phyloP scores from a whole-genome alignment of 1,284 basidiomycete genomes.

The Fomitopsis schrenkii region DNA sequence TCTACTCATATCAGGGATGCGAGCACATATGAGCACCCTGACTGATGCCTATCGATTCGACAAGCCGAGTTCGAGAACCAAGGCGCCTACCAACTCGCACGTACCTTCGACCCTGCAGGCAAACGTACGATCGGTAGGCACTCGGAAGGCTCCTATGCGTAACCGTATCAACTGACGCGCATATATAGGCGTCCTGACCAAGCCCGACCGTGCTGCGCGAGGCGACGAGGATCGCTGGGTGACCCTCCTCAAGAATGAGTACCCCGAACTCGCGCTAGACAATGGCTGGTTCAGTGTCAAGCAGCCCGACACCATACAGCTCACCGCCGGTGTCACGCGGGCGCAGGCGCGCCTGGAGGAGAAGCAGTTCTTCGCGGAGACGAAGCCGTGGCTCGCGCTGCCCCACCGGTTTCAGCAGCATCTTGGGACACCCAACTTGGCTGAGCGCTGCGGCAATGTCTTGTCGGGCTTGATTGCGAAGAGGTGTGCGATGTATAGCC shows the following conservation, averaged over 20 bases:
- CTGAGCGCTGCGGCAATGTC: slow-evolving; percentile 31
- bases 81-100: slow-evolving; percentile 45
- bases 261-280: slow-evolving; percentile 38
- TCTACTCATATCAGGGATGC: no score
- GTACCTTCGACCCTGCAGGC: slow-evolving; percentile 21
- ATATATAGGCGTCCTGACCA: slow-evolving; percentile 70
- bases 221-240: slow-evolving; percentile 66
- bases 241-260: slow-evolving; percentile 51
- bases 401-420: slow-evolving; percentile 44
- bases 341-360: slow-evolving; percentile 59
- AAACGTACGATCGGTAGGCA: slow-evolving; percentile 55
- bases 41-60: not conserved
- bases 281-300: slow-evolving; percentile 77
- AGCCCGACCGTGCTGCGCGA: slow-evolving; percentile 65
- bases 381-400: slow-evolving; percentile 52
- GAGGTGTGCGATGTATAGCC: slow-evolving; percentile 18
- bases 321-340: slow-evolving; percentile 56
- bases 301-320: slow-evolving; percentile 56
- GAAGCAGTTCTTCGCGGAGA: slow-evolving; percentile 61
- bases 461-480: slow-evolving; percentile 40
- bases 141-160: no score
- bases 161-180: slow-evolving; percentile 5
- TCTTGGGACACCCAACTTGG: slow-evolving; percentile 52
- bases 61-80: slow-evolving; percentile 74
- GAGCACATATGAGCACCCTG: no score